Conservation (phyloP, 768 basidiomycete genomes). For the Leccinum uliginosum region DNA sequence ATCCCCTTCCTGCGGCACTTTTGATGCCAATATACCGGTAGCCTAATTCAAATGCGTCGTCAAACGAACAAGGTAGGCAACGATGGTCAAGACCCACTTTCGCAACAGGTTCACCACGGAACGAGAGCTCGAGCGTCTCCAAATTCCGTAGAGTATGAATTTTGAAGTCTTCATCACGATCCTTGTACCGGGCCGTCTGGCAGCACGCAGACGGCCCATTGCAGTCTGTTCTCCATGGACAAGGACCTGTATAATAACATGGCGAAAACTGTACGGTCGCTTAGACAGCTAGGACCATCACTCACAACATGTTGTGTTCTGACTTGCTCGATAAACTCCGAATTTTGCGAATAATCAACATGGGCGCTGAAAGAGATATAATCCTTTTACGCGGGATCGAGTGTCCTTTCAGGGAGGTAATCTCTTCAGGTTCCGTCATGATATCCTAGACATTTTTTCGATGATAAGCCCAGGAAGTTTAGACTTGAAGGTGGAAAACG, state of each 20-base stretch:
- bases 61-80: neutral
- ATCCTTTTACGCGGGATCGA: constrained; percentile 84
- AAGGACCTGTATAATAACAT: constrained; percentile 57
- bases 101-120: constrained; percentile 92
- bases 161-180: constrained; percentile 93
- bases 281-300: constrained; percentile 12
- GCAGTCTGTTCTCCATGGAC: constrained; percentile 96
- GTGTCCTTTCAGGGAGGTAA: constrained; percentile 71
- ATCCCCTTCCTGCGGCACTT: constrained; percentile 68
- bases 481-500: constrained; percentile 16
- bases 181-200: constrained; percentile 85
- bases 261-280: constrained; percentile 1
- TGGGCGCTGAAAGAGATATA: constrained; percentile 98
- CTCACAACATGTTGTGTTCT: constrained; percentile 89
- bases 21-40: constrained; percentile 84
- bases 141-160: constrained; percentile 94
- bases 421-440: constrained; percentile 92
- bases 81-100: constrained; percentile 53
- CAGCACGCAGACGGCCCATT: constrained; percentile 87
- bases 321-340: constrained; percentile 92
- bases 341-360: constrained; percentile 97
- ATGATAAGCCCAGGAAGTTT: constrained; percentile 11
- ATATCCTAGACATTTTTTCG: constrained; percentile 64
- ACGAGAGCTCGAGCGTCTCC: constrained; percentile 85
- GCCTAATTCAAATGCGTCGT: constrained; percentile 48